Evolutionary conservation across 805 yeast species (phyloP).

Genomic region (Spathaspora girioi): DNA sequence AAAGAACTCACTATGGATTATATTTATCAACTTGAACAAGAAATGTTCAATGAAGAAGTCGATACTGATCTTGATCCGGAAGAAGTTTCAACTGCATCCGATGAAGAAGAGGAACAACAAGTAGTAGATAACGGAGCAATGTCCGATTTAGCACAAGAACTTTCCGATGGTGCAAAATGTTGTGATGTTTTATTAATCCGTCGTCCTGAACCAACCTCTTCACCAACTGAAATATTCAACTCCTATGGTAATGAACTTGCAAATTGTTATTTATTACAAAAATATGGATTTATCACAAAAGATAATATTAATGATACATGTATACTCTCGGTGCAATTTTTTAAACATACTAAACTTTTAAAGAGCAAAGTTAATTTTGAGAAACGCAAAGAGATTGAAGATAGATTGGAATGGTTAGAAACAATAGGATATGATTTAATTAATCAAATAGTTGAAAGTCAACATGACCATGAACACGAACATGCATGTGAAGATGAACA

Average conservation of each 20-base stretch:
- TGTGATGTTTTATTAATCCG: slow-evolving; percentile 63
- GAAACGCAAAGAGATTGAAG: slow-evolving; percentile 26
- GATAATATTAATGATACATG: slow-evolving; percentile 48
- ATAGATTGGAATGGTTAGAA: slow-evolving; percentile 49
- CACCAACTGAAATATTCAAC: slow-evolving; percentile 61
- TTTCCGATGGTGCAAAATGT: slow-evolving; percentile 43
- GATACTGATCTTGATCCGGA: slow-evolving; percentile 23
- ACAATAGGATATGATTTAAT: slow-evolving; percentile 39
- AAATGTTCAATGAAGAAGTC: slow-evolving; percentile 19
- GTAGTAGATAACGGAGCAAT: slow-evolving; percentile 9
- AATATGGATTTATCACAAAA: slow-evolving; percentile 74
- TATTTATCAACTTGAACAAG: slow-evolving; percentile 23
- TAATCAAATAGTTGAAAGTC: slow-evolving; percentile 16
- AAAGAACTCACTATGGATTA: slow-evolving; percentile 22
- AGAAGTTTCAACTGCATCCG: slow-evolving; percentile 17
- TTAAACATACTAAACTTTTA: slow-evolving; percentile 23
- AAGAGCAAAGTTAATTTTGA: slow-evolving; percentile 20
- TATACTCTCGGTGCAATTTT: slow-evolving; percentile 51
- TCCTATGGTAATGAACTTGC: slow-evolving; percentile 72
- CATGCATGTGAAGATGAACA: slow-evolving; percentile 12
- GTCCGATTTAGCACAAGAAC: slow-evolving; percentile 32
- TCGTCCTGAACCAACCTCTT: slow-evolving; percentile 39
- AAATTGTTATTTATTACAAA: slow-evolving; percentile 61
- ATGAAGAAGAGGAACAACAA: background rate
- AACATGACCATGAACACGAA: slow-evolving; percentile 13